A percentile compares a stretch with the other conserved stretches of the same genome.
phyloP scores from a whole-genome alignment of 352 stramenopile species.

The Labyrinthula sp. region DNA sequence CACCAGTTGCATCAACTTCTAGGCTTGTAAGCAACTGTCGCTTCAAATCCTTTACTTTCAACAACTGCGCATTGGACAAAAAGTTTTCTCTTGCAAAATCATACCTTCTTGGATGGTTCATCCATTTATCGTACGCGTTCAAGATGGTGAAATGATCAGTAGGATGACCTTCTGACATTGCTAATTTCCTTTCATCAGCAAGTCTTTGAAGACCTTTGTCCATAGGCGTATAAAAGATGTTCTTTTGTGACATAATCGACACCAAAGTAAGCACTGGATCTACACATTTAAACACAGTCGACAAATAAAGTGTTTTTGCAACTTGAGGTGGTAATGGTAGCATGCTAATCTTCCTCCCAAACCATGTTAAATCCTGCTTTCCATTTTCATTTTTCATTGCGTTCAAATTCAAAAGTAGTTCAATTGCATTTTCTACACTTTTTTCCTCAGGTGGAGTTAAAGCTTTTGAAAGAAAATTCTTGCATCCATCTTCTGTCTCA shows the following conservation, averaged over 20 bases:
- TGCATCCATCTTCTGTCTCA: constrained; percentile 12
- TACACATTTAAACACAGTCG: constrained; percentile 7
- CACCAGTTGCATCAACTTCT: neutral
- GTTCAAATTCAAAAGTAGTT: constrained; percentile 27
- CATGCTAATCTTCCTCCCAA: constrained; percentile 6
- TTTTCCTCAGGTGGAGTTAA: constrained; percentile 26
- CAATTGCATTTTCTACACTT: constrained; percentile 12
- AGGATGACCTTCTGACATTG: constrained; percentile 15
- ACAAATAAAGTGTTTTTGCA: constrained; percentile 20
- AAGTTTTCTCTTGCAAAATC: constrained; percentile 17
- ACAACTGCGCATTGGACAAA: constrained; percentile 11
- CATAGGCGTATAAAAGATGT: constrained; percentile 14
- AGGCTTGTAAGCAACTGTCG: neutral
- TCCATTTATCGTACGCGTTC: constrained; percentile 13
- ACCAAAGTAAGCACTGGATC: constrained; percentile 16
- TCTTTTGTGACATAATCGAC: constrained; percentile 15
- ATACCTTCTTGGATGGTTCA: constrained; percentile 1
- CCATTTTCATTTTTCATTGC: constrained; percentile 31
- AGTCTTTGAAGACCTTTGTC: constrained; percentile 4
- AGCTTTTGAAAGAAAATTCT: constrained; percentile 35
- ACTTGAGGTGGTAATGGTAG: constrained; percentile 18
- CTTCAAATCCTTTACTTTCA: constrained; percentile 5
- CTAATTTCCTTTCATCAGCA: constrained; percentile 3
- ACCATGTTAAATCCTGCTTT: constrained; percentile 8
- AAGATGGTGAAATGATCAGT: constrained; percentile 28